Conservation (phyloP, 768 basidiomycete genomes). For the Cubamyces lactineus region DNA sequence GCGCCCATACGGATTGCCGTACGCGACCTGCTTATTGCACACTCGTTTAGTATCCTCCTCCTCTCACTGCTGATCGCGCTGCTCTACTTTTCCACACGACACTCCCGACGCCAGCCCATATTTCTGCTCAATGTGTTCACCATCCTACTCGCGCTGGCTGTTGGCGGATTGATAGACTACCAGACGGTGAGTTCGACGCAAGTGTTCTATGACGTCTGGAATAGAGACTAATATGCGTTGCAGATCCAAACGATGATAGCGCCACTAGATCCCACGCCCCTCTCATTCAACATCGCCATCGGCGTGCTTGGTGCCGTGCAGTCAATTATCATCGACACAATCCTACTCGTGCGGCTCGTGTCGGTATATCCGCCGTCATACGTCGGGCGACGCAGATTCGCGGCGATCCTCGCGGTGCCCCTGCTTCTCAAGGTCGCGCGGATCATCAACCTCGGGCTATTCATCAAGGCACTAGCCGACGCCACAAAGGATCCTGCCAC, state of each 20-base stretch:
- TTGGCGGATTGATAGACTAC: constrained; percentile 19
- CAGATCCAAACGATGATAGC: constrained; percentile 37
- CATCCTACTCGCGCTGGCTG: constrained; percentile 19
- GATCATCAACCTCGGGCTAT: constrained; percentile 31
- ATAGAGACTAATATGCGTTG: not conserved
- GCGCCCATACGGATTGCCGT: constrained; percentile 11
- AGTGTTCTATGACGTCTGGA: not conserved
- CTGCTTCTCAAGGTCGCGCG: constrained; percentile 37
- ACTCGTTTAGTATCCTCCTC: constrained; percentile 12
- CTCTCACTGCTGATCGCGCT: constrained; percentile 23
- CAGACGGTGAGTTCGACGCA: constrained; percentile 1
- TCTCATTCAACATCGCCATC: constrained; percentile 33
- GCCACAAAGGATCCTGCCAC: constrained; percentile 29
- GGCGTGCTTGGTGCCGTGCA: constrained; percentile 37
- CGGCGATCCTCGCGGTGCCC: constrained; percentile 35
- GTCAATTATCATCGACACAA: constrained; percentile 41
- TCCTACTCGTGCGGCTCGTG: constrained; percentile 41
- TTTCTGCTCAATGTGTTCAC: constrained; percentile 33
- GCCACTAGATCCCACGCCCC: constrained; percentile 29
- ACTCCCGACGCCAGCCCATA: constrained; percentile 24
- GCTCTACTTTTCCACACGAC: constrained; percentile 30
- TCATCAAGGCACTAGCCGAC: constrained; percentile 31
- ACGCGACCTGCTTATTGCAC: constrained; percentile 17
- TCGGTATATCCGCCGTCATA: constrained; percentile 38
- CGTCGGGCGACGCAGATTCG: constrained; percentile 29